A percentile compares a stretch with the other conserved stretches of the same genome.
Conservation (phyloP, 805 yeast species). For the Candida tammaniensis region DNA sequence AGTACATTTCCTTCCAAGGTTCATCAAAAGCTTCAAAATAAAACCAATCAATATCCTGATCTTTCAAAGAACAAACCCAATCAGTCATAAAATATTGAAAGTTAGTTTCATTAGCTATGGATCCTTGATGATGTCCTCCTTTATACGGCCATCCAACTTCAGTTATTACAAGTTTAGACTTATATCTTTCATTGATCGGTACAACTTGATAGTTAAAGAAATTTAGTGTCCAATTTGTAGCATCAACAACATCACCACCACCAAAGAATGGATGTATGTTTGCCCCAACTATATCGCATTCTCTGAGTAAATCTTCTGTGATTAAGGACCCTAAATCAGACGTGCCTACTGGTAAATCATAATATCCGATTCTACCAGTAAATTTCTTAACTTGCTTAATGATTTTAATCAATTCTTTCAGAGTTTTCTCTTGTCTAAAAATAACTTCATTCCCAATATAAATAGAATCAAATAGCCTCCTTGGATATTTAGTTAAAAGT, state of each 20-base stretch:
- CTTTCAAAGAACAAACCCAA: conserved; percentile 49
- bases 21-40: conserved; percentile 73
- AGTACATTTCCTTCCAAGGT: conserved; percentile 61
- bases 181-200: conserved; percentile 28
- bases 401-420: conserved; percentile 34
- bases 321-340: conserved; percentile 55
- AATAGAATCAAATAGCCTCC: conserved; percentile 46
- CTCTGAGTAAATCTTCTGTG: conserved; percentile 33
- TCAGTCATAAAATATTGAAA: conserved; percentile 47
- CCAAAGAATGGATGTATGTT: conserved; percentile 69
- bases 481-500: conserved; percentile 43
- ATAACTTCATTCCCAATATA: conserved; percentile 64
- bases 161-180: conserved; percentile 43
- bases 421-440: conserved; percentile 48
- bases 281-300: conserved; percentile 58
- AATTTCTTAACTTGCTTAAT: conserved; percentile 41
- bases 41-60: conserved; percentile 45
- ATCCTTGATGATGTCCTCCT: conserved; percentile 49
- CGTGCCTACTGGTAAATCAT: conserved; percentile 56
- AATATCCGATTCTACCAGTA: conserved; percentile 27
- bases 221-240: conserved; percentile 53
- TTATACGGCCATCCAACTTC: conserved; percentile 74
- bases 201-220: conserved; percentile 43
- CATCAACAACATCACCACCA: conserved; percentile 47
- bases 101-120: conserved; percentile 46